Percentiles rank a stretch among this genome's conserved stretches.
Conservation (phyloP, 768 basidiomycete species). For the Xerocomus potaroensis region DNA sequence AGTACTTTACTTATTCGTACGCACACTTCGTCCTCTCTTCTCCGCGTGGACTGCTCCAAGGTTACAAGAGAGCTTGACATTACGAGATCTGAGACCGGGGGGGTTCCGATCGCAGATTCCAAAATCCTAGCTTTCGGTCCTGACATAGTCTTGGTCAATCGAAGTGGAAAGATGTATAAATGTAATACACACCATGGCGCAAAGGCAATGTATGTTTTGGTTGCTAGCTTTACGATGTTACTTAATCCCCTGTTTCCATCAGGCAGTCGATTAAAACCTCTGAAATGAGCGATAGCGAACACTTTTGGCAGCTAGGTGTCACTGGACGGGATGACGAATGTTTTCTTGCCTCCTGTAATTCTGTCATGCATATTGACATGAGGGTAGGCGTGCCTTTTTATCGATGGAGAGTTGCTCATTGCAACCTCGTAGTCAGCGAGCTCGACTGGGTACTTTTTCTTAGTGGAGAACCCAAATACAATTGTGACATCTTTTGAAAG, state of each 20-base stretch:
- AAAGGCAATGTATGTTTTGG: slow-evolving; percentile 39
- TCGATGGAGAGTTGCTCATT: slow-evolving; percentile 4
- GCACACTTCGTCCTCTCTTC: slow-evolving; percentile 39
- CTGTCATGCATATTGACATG: slow-evolving; percentile 46
- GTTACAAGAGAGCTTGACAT: slow-evolving; percentile 37
- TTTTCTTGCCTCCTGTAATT: slow-evolving; percentile 45
- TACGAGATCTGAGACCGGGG: slow-evolving; percentile 38
- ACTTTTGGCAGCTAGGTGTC: slow-evolving; percentile 52
- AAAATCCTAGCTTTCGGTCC: slow-evolving; percentile 32
- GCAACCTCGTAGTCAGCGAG: slow-evolving; percentile 27
- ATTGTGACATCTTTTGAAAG: slow-evolving; percentile 54
- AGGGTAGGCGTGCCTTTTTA: slow-evolving; percentile 40
- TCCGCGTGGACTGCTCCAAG: slow-evolving; percentile 26
- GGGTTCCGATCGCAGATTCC: slow-evolving; percentile 44
- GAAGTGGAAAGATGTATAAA: slow-evolving; percentile 48
- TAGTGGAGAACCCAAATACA: slow-evolving; percentile 31
- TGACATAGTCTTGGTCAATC: slow-evolving; percentile 45
- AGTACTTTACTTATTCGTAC: slow-evolving; percentile 41
- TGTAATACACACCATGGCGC: slow-evolving; percentile 36
- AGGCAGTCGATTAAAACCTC: slow-evolving; percentile 20
- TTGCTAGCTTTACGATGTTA: neutral
- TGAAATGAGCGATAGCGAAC: slow-evolving; percentile 18
- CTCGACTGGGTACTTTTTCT: slow-evolving; percentile 32
- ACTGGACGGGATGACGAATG: slow-evolving; percentile 34
- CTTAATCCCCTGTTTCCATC: neutral